Evolutionary conservation across 495 filamentous ascomycete genomes (phyloP).

Genomic region (Penicillium verhagenii): DNA sequence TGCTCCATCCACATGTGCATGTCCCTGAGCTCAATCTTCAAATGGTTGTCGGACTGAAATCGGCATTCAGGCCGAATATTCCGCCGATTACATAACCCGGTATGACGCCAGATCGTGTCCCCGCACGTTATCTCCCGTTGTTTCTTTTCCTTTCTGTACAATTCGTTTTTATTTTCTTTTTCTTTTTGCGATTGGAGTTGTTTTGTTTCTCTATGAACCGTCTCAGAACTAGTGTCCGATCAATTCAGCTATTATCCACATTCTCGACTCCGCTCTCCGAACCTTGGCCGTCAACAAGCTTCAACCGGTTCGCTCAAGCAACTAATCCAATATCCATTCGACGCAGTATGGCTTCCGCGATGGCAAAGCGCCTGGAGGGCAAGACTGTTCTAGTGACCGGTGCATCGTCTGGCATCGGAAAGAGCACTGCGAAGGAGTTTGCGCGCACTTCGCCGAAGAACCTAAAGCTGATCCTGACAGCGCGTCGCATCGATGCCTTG

Average conservation of each 20-base stretch:
- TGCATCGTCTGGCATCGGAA: conserved; percentile 90
- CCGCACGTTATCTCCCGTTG: conserved; percentile 22
- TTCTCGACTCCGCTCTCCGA: conserved; percentile 17
- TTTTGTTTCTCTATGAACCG: conserved; percentile 33
- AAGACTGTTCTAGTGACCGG: conserved; percentile 94
- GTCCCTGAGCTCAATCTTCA: too few relatives aligned
- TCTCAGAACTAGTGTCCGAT: conserved; percentile 26
- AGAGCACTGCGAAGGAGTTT: conserved; percentile 84
- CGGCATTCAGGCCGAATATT: not conserved
- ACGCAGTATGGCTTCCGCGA: conserved; percentile 71
- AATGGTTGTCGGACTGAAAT: not conserved
- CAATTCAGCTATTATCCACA: conserved; percentile 28
- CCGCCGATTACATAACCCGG: conserved; percentile 19
- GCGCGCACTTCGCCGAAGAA: conserved; percentile 78
- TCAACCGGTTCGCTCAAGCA: conserved; percentile 18
- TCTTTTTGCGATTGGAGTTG: not conserved
- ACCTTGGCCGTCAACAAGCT: conserved; percentile 17
- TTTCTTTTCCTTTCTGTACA: conserved; percentile 20
- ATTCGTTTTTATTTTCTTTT: too few relatives aligned
- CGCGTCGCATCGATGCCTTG: conserved; percentile 75
- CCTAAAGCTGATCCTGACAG: conserved; percentile 84
- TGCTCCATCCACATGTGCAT: too few relatives aligned
- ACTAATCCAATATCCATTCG: conserved; percentile 25
- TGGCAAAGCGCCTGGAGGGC: conserved; percentile 82
- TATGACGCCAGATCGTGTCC: conserved; percentile 24